Conservation (phyloP, 805 yeast genomes). For the Ogataea nonfermentans region DNA sequence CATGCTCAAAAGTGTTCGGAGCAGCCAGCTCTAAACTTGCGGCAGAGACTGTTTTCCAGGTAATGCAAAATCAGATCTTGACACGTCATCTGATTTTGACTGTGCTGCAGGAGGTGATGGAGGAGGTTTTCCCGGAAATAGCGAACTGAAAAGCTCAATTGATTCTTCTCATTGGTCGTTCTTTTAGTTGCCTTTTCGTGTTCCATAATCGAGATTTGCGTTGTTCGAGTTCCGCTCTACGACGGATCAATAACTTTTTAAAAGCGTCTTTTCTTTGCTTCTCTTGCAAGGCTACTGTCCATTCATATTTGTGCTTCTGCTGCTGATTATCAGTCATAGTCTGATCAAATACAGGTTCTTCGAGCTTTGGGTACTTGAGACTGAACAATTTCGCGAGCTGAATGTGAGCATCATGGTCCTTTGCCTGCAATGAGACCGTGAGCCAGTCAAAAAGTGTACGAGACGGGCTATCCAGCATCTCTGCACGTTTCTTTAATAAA, state of each 20-base stretch:
- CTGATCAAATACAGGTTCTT: constrained; percentile 13
- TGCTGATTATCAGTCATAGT: constrained; percentile 10
- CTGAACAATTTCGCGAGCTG: constrained; percentile 17
- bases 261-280: neutral
- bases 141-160: constrained; percentile 1
- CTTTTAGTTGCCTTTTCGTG: constrained; percentile 3
- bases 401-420: constrained; percentile 11
- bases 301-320: neutral
- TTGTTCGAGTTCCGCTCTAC: constrained; percentile 5
- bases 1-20: constrained; percentile 75
- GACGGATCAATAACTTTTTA: constrained; percentile 5
- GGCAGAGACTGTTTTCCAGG: constrained; percentile 52
- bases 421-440: constrained; percentile 11
- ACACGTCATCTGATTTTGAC: constrained; percentile 62
- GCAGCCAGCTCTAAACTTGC: constrained; percentile 61
- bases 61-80: constrained; percentile 71
- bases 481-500: constrained; percentile 10
- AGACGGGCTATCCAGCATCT: neutral
- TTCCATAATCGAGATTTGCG: constrained; percentile 12
- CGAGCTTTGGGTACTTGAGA: constrained; percentile 12
- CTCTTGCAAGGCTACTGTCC: neutral
- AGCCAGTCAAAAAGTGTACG: constrained; percentile 13
- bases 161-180: constrained; percentile 5
- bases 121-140: constrained; percentile 43
- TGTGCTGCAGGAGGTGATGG: constrained; percentile 55